These are phyloP conservation scores for Heliosperma pusillum DNA, from an alignment of 148 eudicot genomes.

Conservation along the genomic window DNA sequence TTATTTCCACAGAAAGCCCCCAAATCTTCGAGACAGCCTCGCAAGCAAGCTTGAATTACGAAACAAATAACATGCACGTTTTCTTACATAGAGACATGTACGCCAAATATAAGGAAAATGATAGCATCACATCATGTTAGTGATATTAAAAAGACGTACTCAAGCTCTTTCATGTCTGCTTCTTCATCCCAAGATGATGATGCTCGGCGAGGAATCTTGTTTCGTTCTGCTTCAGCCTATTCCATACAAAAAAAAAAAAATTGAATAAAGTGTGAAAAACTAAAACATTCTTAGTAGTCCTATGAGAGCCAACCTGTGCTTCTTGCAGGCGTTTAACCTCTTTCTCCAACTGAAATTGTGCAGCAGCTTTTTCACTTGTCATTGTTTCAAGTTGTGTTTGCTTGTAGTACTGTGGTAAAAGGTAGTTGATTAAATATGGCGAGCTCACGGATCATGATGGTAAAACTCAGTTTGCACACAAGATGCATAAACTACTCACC, in stretches of 20 bases:
- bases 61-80: not conserved
- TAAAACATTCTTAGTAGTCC: not conserved
- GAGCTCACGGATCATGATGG: slow-evolving; percentile 1
- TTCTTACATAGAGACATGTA: not conserved
- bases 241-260: slow-evolving; percentile 10
- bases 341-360: slow-evolving; percentile 94
- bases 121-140: slow-evolving; percentile 9
- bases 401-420: slow-evolving; percentile 73
- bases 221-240: slow-evolving; percentile 94
- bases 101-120: slow-evolving; percentile 1
- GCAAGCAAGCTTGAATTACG: slow-evolving; percentile 2
- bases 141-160: slow-evolving; percentile 50
- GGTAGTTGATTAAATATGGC: slow-evolving; percentile 13
- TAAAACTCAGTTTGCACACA: slow-evolving; percentile 2
- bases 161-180: slow-evolving; percentile 87
- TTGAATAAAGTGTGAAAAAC: not conserved
- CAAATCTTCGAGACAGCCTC: not conserved
- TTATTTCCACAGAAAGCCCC: not conserved
- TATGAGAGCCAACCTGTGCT: slow-evolving; percentile 58
- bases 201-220: slow-evolving; percentile 72
- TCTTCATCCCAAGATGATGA: slow-evolving; percentile 96
- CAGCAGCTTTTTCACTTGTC: slow-evolving; percentile 99
- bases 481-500: slow-evolving; percentile 39
- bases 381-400: slow-evolving; percentile 97
- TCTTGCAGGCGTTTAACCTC: slow-evolving; percentile 91